Base-by-base conservation (phyloP, 768 basidiomycete genomes). In the Russula compacta region DNA sequence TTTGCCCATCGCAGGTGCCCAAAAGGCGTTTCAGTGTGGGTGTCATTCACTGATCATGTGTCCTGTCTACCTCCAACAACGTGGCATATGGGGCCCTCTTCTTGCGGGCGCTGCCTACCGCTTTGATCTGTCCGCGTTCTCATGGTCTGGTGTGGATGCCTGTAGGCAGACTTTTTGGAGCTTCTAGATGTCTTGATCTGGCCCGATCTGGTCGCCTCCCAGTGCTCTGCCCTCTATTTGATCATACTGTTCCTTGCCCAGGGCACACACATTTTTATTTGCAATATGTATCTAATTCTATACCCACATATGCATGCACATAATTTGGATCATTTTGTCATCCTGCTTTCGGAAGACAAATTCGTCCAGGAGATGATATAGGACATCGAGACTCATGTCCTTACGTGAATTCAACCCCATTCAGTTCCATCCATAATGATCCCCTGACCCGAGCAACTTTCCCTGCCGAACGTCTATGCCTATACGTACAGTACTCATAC, bases 141-240 rank as follows among this genome's bases (percentile, higher is more conserved):
- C 35, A 50, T n/a, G 53, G 19, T 29, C 44, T 24, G 38, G 17
- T 11, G 24, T 56, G 54, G 4, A 56, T 15, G 32, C 7, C 36
- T 53, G 51, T 36, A 10, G 35, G 42, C 38, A 14, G 17, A 17
- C 17, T n/a, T 17, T n/a, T 49, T 57, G 47, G 47, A 40, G 21
- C 14, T 55, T 60, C 59, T 60, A 60, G 60, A 51, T 32, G 49
- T 46, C 33, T 17, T 43, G 60, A 61, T 56, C 38, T 19, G 24
- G 6, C 49, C 49, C 14, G 49, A 61, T 56, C 24, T 43, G 40
- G 33, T 56, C 48, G 33, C 35, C 12, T 46, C 11, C 21, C 11
- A 38, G 14, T 15, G 32, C 11, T n/a, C 43, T 39, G 36, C 56
- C 3, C 11, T 32, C 42, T 17, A 17, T 54, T 21, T 32, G 42